Percentiles rank a stretch among this genome's conserved stretches.
Conservation (phyloP, 306 rosid species). For the Gleditsia sinensis region DNA sequence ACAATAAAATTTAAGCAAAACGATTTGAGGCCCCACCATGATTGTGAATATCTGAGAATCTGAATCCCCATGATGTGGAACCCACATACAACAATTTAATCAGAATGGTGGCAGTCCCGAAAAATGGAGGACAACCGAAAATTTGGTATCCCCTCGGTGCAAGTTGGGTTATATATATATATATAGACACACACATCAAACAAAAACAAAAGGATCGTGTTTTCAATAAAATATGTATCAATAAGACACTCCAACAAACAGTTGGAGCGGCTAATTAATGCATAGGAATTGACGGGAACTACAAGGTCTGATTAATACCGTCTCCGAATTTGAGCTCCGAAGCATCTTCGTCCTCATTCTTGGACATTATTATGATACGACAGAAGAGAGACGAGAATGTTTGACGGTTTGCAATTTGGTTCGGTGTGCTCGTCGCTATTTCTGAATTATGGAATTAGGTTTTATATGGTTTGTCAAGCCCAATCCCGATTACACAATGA, state of each 20-base stretch:
- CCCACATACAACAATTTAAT: not conserved
- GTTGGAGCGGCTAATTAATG: not conserved
- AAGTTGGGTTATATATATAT: not conserved
- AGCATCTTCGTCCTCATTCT: constrained; percentile 34
- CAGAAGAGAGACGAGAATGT: not conserved
- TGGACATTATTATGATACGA: not conserved
- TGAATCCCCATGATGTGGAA: not conserved
- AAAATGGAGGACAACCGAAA: not conserved
- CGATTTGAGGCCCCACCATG: constrained; percentile 1
- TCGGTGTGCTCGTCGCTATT: not conserved
- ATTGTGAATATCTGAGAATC: not conserved
- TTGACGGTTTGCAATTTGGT: not conserved
- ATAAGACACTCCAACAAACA: not conserved
- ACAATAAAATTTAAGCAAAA: not conserved
- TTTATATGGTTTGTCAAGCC: not conserved
- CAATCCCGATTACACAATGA: too few relatives aligned
- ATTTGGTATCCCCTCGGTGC: not conserved
- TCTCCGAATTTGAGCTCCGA: constrained; percentile 41
- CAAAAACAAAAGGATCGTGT: not conserved
- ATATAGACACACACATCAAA: not conserved
- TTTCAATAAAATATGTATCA: not conserved
- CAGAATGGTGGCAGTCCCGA: not conserved
- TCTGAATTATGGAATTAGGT: not conserved
- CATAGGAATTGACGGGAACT: not conserved
- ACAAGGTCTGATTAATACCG: constrained; percentile 2